A percentile compares a stretch with the other conserved stretches of the same genome.
phyloP scores from a whole-genome alignment of 2,329 filamentous ascomycete genomes.

The Periconia digitata region DNA sequence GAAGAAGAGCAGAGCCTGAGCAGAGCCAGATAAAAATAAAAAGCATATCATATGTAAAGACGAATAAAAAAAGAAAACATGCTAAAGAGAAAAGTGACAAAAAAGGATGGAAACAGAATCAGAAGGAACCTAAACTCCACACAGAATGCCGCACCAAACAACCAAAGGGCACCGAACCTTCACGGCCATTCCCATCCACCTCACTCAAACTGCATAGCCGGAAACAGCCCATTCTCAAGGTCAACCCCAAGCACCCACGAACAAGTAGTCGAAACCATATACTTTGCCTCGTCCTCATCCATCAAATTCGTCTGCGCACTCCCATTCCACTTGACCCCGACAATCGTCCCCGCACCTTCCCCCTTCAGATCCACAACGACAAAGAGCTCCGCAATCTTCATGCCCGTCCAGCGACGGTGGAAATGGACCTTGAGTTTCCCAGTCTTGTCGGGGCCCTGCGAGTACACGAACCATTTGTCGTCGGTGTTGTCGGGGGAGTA shows the following conservation, averaged over 20 bases:
- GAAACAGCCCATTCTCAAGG: conserved; percentile 43
- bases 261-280: conserved; percentile 27
- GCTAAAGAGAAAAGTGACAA: too few species aligned
- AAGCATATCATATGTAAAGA: too few species aligned
- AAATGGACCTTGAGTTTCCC: conserved; percentile 42
- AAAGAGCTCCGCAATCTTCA: conserved; percentile 38
- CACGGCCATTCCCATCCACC: background rate
- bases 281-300: conserved; percentile 32
- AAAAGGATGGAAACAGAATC: too few species aligned
- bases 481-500: conserved; percentile 22
- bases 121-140: too few species aligned
- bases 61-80: too few species aligned
- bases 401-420: conserved; percentile 33
- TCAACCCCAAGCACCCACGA: conserved; percentile 26
- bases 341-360: conserved; percentile 37
- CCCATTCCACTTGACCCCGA: conserved; percentile 39
- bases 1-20: too few species aligned
- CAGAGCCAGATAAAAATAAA: too few species aligned
- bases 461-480: conserved; percentile 39
- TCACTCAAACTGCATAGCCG: conserved; percentile 2
- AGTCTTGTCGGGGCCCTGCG: conserved; percentile 32
- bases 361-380: conserved; percentile 38
- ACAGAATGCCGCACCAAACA: too few species aligned
- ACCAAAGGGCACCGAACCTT: background rate
- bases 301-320: conserved; percentile 28